These are phyloP conservation scores for Punica granatum DNA, from an alignment of 345 rosid genomes.

Conservation along the genomic window DNA sequence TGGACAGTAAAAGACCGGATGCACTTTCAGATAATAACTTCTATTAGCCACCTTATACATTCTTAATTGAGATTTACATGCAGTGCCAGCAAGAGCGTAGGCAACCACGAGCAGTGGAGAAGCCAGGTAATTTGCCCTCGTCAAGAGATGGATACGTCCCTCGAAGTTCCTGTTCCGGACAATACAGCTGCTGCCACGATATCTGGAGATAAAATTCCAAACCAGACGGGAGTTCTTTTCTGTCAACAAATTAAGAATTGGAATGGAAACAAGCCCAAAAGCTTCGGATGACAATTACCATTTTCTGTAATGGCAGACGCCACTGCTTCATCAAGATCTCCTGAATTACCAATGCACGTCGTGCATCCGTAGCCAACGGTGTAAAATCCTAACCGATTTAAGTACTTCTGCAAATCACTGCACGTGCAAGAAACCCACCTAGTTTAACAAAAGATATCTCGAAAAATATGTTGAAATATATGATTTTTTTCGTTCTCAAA, in stretches of 20 bases:
- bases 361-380: conserved; percentile 84
- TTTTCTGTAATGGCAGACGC: conserved; percentile 54
- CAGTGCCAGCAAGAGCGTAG: conserved; percentile 87
- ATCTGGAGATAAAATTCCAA: conserved; percentile 41
- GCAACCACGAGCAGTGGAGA: conserved; percentile 92
- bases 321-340: conserved; percentile 58
- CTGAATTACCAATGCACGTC: conserved; percentile 76
- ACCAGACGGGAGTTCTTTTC: no score
- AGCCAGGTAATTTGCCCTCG: conserved; percentile 86
- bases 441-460: background rate
- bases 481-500: background rate
- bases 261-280: no score
- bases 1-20: background rate
- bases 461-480: background rate
- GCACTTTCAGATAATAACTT: no score
- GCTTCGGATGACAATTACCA: conserved; percentile 25
- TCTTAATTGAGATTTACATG: conserved; percentile 6
- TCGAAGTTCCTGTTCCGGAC: conserved; percentile 87
- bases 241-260: no score
- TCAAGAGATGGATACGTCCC: conserved; percentile 77
- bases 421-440: conserved; percentile 4
- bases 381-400: conserved; percentile 59
- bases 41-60: no score
- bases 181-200: conserved; percentile 78
- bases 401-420: conserved; percentile 65